Percentiles rank a stretch among this genome's conserved stretches.
These are phyloP conservation scores for Balansia obtecta DNA, from an alignment of 2,329 filamentous ascomycete genomes.

Conservation along the genomic window DNA sequence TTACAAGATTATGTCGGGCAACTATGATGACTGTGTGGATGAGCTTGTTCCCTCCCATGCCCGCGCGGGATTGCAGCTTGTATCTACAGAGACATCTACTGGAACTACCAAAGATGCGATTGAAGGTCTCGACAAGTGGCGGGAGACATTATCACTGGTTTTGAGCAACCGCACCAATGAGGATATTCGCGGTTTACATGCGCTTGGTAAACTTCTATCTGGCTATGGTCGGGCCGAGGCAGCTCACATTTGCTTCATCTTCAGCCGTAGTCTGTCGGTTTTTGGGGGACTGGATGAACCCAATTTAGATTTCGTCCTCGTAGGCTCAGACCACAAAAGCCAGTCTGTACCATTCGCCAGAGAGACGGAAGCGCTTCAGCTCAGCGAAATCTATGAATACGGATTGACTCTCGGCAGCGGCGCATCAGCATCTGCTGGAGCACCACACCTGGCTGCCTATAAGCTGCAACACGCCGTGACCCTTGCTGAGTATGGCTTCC, in stretches of 20 bases:
- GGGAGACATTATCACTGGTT: conserved; percentile 75
- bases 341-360: conserved; percentile 60
- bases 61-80: conserved; percentile 79
- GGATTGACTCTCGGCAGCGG: conserved; percentile 59
- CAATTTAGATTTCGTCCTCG: conserved; percentile 63
- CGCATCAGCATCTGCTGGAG: conserved; percentile 36
- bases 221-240: conserved; percentile 84
- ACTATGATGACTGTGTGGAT: conserved; percentile 87
- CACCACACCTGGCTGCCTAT: conserved; percentile 79
- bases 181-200: conserved; percentile 64
- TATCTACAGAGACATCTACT: conserved; percentile 57
- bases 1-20: conserved; percentile 89
- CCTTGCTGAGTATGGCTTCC: conserved; percentile 72
- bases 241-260: conserved; percentile 86
- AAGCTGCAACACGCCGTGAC: conserved; percentile 80
- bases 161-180: conserved; percentile 77
- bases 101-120: conserved; percentile 58
- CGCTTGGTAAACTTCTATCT: conserved; percentile 69
- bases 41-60: conserved; percentile 90
- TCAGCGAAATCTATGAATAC: conserved; percentile 96
- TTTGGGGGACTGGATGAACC: conserved; percentile 79
- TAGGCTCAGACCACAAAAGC: conserved; percentile 71
- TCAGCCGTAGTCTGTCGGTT: conserved; percentile 57
- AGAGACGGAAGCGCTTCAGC: conserved; percentile 74
- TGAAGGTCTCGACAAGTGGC: conserved; percentile 86